Base-by-base conservation (phyloP, 148 eudicot genomes). In the Camellia lanceoleosa region DNA sequence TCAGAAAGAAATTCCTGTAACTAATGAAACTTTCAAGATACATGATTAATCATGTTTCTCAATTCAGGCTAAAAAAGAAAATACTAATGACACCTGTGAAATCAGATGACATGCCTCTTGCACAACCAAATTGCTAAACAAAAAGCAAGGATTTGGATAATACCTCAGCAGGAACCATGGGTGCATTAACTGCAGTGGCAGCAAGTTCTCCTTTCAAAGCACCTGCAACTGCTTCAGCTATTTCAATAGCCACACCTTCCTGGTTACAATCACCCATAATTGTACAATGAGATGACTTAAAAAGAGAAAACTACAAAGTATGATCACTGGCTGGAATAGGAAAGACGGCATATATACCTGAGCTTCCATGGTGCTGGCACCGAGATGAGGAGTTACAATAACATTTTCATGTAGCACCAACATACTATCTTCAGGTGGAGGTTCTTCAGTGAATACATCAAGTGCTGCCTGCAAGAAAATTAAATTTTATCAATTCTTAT, bases 361-460 rank as follows among this genome's bases (percentile, higher is more conserved):
- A 42, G 81, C 81, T 47, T 79, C 81, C 8, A 56, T 19, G 67
- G 81, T 79, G 54, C 75, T 68, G 44, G 81, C 81, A 20, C 81
- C 81, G 7, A 79, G 81, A 69, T 79, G 81, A 41, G 81, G 81
- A 69, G 81, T 79, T 18, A 46, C 74, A 7, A 46, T 69, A 30
- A 79, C 66, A 56, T 79, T 79, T 43, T 68, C 75, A 69, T 68
- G 65, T 4, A 56, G 54, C 52, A 58, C 64, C 74, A 79, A 43
- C 81, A 23, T 55, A 46, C 64, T 79, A 38, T 79, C 81, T 12
- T 58, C 58, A 30, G 76, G 76, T 56, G 81, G 75, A 42, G 81
- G 81, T 58, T 79, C 81, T 55, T 56, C 58, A 18, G 75, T 69
- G 68, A 79, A 79, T 14, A 79, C 81, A 46, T 79, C 81, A 46